phyloP scores from a whole-genome alignment of 2,329 filamentous ascomycete genomes.

The Epicoccum sorghinum region DNA sequence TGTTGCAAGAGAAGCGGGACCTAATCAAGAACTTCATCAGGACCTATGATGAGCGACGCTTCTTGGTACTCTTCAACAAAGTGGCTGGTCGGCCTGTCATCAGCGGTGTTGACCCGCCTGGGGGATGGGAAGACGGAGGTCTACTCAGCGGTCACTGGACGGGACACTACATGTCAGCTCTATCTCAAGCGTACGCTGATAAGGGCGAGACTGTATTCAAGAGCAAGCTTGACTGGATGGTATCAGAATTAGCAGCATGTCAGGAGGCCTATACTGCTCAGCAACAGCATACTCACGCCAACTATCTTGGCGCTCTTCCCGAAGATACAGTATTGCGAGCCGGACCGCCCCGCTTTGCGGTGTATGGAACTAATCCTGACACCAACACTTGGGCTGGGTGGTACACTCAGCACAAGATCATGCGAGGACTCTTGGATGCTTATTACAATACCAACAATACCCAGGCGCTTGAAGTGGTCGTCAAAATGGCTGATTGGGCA shows the following conservation, averaged over 20 bases:
- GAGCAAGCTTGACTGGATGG: slow-evolving; percentile 7
- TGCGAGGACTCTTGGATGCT: slow-evolving; percentile 1
- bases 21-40: not conserved
- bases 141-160: slow-evolving; percentile 8
- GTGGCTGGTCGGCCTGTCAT: slow-evolving; percentile 1
- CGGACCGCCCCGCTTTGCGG: slow-evolving; percentile 7
- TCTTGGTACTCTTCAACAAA: slow-evolving; percentile 3
- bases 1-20: slow-evolving; percentile 4
- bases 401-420: slow-evolving; percentile 10
- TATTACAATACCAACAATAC: slow-evolving; percentile 7
- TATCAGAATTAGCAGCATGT: slow-evolving; percentile 3
- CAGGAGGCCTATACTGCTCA: slow-evolving; percentile 1
- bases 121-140: slow-evolving; percentile 5
- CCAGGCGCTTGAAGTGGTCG: slow-evolving; percentile 3
- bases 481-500: slow-evolving; percentile 5
- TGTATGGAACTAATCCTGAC: not conserved
- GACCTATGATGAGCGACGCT: slow-evolving; percentile 5
- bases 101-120: not conserved
- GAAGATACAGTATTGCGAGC: slow-evolving; percentile 6
- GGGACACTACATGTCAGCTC: slow-evolving; percentile 5
- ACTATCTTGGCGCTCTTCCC: slow-evolving; percentile 5
- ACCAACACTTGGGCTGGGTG: slow-evolving; percentile 5
- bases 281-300: not conserved
- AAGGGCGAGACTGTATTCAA: slow-evolving; percentile 3
- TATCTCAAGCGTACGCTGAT: slow-evolving; percentile 6